Evolutionary conservation across 2,329 filamentous ascomycete species (phyloP).

Genomic region (Dryadomyces sulphureus): DNA sequence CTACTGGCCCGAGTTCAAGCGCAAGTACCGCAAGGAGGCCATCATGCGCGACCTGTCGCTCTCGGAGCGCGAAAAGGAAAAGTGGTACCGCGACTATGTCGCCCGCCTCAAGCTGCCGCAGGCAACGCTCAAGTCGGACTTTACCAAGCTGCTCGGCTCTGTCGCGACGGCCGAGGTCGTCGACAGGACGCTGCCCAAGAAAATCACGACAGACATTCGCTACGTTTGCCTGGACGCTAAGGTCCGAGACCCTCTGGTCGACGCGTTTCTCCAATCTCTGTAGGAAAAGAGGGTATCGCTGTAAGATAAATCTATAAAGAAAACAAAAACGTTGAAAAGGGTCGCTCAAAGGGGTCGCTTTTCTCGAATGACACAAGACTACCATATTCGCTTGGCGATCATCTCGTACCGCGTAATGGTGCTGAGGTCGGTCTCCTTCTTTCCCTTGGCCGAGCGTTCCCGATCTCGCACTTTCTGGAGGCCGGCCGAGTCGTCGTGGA

Average conservation of each 20-base stretch:
- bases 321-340: background rate
- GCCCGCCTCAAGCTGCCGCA: constrained; percentile 50
- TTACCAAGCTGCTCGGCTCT: constrained; percentile 48
- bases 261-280: constrained; percentile 39
- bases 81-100: constrained; percentile 63
- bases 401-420: constrained; percentile 75
- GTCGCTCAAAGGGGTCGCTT: background rate
- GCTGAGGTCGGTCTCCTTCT: constrained; percentile 45
- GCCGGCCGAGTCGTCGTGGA: constrained; percentile 67
- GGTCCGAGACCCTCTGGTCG: constrained; percentile 48
- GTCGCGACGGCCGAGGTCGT: constrained; percentile 46
- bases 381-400: constrained; percentile 97
- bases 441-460: constrained; percentile 44
- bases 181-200: constrained; percentile 43
- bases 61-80: constrained; percentile 64
- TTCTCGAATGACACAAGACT: constrained; percentile 6
- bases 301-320: background rate
- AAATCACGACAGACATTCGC: constrained; percentile 50
- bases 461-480: constrained; percentile 46
- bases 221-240: constrained; percentile 51
- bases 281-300: background rate
- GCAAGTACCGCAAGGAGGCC: constrained; percentile 72
- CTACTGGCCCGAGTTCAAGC: constrained; percentile 93
- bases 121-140: constrained; percentile 52
- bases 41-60: constrained; percentile 64